Base-by-base conservation (phyloP, 768 basidiomycete genomes). In the Rickenella mellea region DNA sequence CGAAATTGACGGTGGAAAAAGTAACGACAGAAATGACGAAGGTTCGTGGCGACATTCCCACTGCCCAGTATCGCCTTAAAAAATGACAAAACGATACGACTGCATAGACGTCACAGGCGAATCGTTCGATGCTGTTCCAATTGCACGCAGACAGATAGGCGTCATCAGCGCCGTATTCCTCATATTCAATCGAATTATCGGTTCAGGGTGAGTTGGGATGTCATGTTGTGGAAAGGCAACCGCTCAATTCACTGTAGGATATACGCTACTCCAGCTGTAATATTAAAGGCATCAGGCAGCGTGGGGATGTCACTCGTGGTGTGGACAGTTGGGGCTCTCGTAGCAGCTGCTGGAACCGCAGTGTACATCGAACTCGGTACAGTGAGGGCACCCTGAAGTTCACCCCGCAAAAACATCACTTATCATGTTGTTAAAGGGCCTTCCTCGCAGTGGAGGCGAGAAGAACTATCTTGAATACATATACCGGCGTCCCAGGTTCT, bases 301-400 rank as follows among this genome's bases (percentile, higher is more conserved):
- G 76, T 83, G 1, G 83, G 81, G 1, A 70, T 83, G 32, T 68
- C 78, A 0, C 64, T 86, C 19, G 40, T 76, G 7, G 76, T 83
- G 74, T 86, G 83, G 83, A 59, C 83, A 14, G 51, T 83, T 5
- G 83, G 83, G 0, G 73, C 82, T 4, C 52, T 69, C 22, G 70
- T 84, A 28, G 80, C 83, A 1, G 68, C 73, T 0, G 70, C 73
- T 27, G 83, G 83, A 4, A 81, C 81, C 2, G 69, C 73, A 0
- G 83, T 85, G 3, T 86, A 78, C 48, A 67, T 84, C n/a, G 83
- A 85, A 54, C 68, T 83, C 15, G 83, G 83, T 19, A 83, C 83
- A 20, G 82, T 83, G 44, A 47, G 68, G 39, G 10, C 12, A 30
- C 33, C 35, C 39, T 19, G 39, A 43, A 38, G 41, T 42, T 39